Conservation (phyloP, 352 stramenopile genomes). For the Globisporangium canariense region DNA sequence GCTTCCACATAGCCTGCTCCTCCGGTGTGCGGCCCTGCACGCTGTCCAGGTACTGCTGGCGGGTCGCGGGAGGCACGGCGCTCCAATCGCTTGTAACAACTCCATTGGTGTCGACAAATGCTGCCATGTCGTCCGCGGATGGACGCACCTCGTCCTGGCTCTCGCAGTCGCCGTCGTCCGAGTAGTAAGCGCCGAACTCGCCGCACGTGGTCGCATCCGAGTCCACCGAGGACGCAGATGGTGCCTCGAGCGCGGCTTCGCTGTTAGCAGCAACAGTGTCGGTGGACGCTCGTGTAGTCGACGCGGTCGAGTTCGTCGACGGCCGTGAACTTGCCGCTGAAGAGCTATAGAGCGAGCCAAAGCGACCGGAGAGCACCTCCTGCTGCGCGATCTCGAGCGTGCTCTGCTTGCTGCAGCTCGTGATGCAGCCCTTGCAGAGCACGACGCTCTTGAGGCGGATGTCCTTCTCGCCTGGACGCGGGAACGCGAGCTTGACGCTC, state of each 20-base stretch:
- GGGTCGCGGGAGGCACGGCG: neutral
- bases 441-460: slow-evolving; percentile 10
- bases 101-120: neutral
- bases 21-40: slow-evolving; percentile 9
- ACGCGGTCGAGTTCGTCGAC: neutral
- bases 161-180: neutral
- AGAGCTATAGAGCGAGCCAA: slow-evolving; percentile 3
- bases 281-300: neutral
- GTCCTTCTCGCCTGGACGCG: slow-evolving; percentile 50
- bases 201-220: neutral
- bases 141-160: neutral
- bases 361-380: slow-evolving; percentile 25
- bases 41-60: slow-evolving; percentile 9
- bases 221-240: neutral
- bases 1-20: slow-evolving; percentile 16
- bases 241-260: neutral
- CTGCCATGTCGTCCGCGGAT: neutral
- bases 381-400: slow-evolving; percentile 14
- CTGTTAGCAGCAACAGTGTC: neutral
- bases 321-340: neutral
- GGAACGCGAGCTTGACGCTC: slow-evolving; percentile 38
- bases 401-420: slow-evolving; percentile 5
- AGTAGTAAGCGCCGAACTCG: slow-evolving; percentile 3
- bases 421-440: slow-evolving; percentile 14
- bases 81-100: slow-evolving; percentile 4